Base-by-base conservation (phyloP, 1,284 basidiomycete species). In the Neolentinus lepideus region DNA sequence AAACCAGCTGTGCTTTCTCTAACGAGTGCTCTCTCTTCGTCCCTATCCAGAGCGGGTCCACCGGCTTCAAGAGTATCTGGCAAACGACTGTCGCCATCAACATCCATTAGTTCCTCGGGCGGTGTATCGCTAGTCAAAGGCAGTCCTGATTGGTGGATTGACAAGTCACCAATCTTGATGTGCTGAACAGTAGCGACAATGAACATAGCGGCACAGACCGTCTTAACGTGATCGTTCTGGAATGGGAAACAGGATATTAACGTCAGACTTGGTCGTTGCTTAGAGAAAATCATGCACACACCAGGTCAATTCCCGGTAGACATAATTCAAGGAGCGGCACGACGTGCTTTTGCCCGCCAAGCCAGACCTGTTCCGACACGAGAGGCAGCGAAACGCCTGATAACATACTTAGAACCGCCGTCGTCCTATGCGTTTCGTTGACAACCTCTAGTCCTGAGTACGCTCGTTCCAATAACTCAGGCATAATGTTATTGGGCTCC, bases 201-300 rank as follows among this genome's bases (percentile, higher is more conserved):
- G 64, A 93, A 90, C 73, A 86, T 83, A 6, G 88, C 83, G 0
- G 90, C 81, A 60, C 84, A 88, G 50, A 94, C 76, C 1, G 95
- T 98, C 78, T 98, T 98, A 61, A 82, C 78, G 0, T 94, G 92
- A 61, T 98, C 95, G 69, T 98, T 98, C 81, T 96, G 59, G n/a
- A n/a, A n/a, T n/a, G n/a, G n/a, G n/a, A 25, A 46, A 50, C 29
- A 58, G 29, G 33, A 45, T 55, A 26, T 56, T 27, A 55, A 12
- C 50, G 60, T 43, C 54, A 38, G 47, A 56, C n/a, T n/a, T n/a
- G n/a, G n/a, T n/a, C n/a, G n/a, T n/a, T n/a, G n/a, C n/a, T n/a
- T n/a, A 29, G 21, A 51, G n/a, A n/a, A n/a, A n/a, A 11, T 4
- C 27, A 35, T 36, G 29, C 22, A 69, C 81, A 60, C 57, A 90